Evolutionary conservation across 2,329 filamentous ascomycete species (phyloP), one percentile per base, ranked within the genome.

Genomic region (Diaporthe citrichinensis): DNA sequence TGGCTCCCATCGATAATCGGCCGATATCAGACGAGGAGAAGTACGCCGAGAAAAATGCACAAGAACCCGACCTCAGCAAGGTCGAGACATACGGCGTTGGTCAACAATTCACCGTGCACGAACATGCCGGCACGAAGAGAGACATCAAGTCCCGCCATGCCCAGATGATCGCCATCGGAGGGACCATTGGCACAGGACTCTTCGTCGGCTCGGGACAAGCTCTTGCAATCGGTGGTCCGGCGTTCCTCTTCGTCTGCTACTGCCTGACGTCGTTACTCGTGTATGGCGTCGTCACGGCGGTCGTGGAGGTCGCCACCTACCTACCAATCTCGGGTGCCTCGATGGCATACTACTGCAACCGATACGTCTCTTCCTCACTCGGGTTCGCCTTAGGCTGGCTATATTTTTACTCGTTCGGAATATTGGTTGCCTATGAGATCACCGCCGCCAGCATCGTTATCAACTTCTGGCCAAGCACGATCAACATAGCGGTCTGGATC

Each of bases 231-330:
- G 86, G 86, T 79, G 87, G 86, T 23, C 85, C 86, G 39, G 82
- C 82, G 15, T 84, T 85, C 57, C 82, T 85, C 17, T 80, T 89
- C 44, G 80, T 86, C 74, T 83, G 84, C 74, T 86, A 85, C 79
- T 78, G 81, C n/a, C 82, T 89, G 71, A 83, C 89, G 67, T 83
- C 85, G 53, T 82, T 87, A 23, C 76, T 89, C 78, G 82, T 89
- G 58, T 84, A 84, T 76, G 81, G 81, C 57, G 81, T 86, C 79
- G 87, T 89, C 78, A 88, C 87, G 68, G 86, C 84, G 68, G 85
- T 88, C 72, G 82, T 82, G 17, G 86, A 87, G 78, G 85, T 90
- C 77, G 87, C 87, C 58, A 86, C 88, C 53, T 89, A 87, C 82
- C 85, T 90, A 76, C 86, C 88, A 36, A 79, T 88, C 79, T 80